Conservation (phyloP, 176 grass and related monocot genomes). For the Cenchrus purpureus region DNA sequence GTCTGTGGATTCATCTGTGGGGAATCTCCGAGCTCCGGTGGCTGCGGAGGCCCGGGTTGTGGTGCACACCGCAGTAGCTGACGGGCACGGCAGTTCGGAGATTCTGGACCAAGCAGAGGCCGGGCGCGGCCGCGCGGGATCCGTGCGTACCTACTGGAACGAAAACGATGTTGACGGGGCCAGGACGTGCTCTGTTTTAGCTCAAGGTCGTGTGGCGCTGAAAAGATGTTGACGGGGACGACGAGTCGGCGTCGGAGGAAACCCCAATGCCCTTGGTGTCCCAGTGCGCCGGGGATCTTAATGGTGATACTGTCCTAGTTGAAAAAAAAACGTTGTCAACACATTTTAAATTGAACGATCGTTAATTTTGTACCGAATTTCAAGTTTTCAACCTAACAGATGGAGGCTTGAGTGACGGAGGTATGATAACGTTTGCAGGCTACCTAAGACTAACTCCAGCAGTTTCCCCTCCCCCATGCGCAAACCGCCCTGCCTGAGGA, state of each 20-base stretch:
- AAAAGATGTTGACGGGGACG: not conserved
- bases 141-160: not conserved
- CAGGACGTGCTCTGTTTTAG: not conserved
- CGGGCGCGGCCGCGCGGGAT: not conserved
- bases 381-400: too few relatives aligned
- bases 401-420: too few relatives aligned
- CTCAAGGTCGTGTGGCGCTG: not conserved
- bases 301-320: too few relatives aligned
- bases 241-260: not conserved
- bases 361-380: too few relatives aligned
- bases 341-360: too few relatives aligned
- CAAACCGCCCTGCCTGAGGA: too few relatives aligned
- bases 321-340: too few relatives aligned
- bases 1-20: not conserved
- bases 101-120: constrained; percentile 22
- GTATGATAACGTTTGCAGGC: too few relatives aligned
- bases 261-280: not conserved
- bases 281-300: too few relatives aligned
- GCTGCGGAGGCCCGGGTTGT: constrained; percentile 5
- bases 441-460: too few relatives aligned
- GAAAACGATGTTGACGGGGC: not conserved
- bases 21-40: not conserved
- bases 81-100: constrained; percentile 19
- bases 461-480: too few relatives aligned
- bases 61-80: constrained; percentile 16